Evolutionary conservation across 2,329 filamentous ascomycete species (phyloP).

Genomic region (Westerdykella sp.): DNA sequence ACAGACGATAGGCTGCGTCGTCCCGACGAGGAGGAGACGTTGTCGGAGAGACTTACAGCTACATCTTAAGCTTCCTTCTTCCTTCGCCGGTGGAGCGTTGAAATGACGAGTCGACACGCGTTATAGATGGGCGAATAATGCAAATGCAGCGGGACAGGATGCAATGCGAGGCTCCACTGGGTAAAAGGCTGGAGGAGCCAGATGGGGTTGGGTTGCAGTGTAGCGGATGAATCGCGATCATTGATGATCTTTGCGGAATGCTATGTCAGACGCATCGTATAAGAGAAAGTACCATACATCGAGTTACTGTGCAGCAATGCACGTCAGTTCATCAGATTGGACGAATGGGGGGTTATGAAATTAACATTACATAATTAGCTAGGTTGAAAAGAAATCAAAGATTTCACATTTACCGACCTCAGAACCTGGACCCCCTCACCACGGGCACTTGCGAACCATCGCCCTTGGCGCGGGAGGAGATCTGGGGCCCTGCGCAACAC

Average conservation of each 20-base stretch:
- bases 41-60: neutral
- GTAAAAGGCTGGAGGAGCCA: constrained; percentile 1
- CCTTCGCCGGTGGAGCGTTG: too few species aligned
- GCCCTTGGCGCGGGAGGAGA: constrained; percentile 7
- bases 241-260: neutral
- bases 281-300: too few species aligned
- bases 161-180: constrained; percentile 3
- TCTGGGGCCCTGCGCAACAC: constrained; percentile 7
- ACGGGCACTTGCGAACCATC: neutral
- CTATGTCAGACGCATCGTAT: too few species aligned
- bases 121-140: neutral
- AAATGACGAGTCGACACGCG: too few species aligned
- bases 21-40: constrained; percentile 5
- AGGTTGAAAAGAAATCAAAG: too few species aligned
- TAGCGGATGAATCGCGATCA: neutral
- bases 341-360: too few species aligned
- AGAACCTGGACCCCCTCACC: neutral
- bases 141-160: constrained; percentile 3
- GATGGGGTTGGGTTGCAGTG: neutral
- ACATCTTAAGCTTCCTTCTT: too few species aligned
- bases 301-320: too few species aligned
- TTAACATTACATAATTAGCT: too few species aligned
- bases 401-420: too few species aligned
- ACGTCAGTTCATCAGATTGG: too few species aligned
- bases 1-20: constrained; percentile 6